Base-by-base conservation (phyloP, 331 rosid genomes). In the Pyracantha coccinea region DNA sequence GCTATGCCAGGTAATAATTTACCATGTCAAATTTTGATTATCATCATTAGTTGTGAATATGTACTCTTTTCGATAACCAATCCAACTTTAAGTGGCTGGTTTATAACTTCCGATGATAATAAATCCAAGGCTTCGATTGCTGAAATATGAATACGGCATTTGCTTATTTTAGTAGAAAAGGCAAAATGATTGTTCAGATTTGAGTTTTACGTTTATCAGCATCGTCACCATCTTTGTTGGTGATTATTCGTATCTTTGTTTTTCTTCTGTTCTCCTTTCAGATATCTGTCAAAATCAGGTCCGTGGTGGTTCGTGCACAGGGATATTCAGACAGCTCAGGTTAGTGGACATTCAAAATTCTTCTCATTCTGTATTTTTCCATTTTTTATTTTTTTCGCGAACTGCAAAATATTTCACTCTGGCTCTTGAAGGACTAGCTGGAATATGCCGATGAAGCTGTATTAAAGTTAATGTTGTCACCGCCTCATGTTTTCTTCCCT, bases 291-390 rank as follows among this genome's bases (percentile, higher is more conserved):
- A 66, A 91, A 83, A 86, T 88, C 86, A 47, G 98, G 98, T 78
- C 98, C 98, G 17, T 93, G 96, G 97, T 91, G 96, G 97, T 93
- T 93, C 82, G 83, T 89, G 33, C 96, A 93, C 81, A 83, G 83
- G 77, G 84, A 86, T 82, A 69, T 78, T 25, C 84, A 75, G 66
- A 77, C 73, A 71, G 72, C 71, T 33, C 75, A 89, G 96, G 96
- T 92, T 67, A 74, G 88, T 74, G 27, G 55, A 69, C 66, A 67
- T 67, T 75, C 68, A 64, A 73, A 50, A 23, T 17, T 60, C 4
- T 44, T 20, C 21, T 20, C 11, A 44, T 24, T 0, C 13, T 2
- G 68, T 41, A 16, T 25, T 55, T 60, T 57, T 69, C 16, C 7
- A 1, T 57, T 23, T 17, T 38, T 2, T n/a, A n/a, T 5, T 16